A percentile compares a stretch with the other conserved stretches of the same genome.
Evolutionary conservation across 768 basidiomycete genomes (phyloP).

Genomic region (Lyophyllum atratum): DNA sequence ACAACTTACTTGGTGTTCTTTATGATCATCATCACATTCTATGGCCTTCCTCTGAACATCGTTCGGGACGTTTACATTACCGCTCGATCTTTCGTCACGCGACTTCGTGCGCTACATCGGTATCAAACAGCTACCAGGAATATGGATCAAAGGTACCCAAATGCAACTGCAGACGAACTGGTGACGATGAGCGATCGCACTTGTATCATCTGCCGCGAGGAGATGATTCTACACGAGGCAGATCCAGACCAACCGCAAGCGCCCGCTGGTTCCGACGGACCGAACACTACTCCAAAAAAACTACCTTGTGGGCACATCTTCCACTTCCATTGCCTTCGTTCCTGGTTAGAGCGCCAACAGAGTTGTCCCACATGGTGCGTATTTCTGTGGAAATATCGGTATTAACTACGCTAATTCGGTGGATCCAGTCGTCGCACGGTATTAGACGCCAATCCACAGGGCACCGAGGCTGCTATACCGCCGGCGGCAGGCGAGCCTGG

Average conservation of each 20-base stretch:
- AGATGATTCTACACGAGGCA: slow-evolving; percentile 60
- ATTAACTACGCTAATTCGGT: slow-evolving; percentile 12
- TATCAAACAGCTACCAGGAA: slow-evolving; percentile 94
- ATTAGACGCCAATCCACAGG: slow-evolving; percentile 50
- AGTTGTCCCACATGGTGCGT: slow-evolving; percentile 97
- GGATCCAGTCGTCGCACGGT: slow-evolving; percentile 73
- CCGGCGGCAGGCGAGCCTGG: slow-evolving; percentile 29
- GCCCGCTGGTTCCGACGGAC: slow-evolving; percentile 54
- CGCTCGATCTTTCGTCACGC: slow-evolving; percentile 86
- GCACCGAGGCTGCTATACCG: slow-evolving; percentile 30
- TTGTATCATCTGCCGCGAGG: slow-evolving; percentile 98
- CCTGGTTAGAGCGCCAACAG: slow-evolving; percentile 98
- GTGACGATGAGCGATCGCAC: slow-evolving; percentile 81
- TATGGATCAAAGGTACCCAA: slow-evolving; percentile 95
- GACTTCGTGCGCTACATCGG: slow-evolving; percentile 84
- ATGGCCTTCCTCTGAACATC: slow-evolving; percentile 95
- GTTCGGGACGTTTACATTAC: slow-evolving; percentile 97
- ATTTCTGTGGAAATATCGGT: slow-evolving; percentile 1
- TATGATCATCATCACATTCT: slow-evolving; percentile 89
- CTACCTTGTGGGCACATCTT: slow-evolving; percentile 97
- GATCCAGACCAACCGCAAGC: slow-evolving; percentile 24
- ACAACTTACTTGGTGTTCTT: slow-evolving; percentile 94
- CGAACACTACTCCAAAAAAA: slow-evolving; percentile 96
- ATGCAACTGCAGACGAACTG: slow-evolving; percentile 87
- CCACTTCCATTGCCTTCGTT: slow-evolving; percentile 95